Conservation (phyloP, 371 early-diverging fungal genomes). For the Mucor lusitanicus region DNA sequence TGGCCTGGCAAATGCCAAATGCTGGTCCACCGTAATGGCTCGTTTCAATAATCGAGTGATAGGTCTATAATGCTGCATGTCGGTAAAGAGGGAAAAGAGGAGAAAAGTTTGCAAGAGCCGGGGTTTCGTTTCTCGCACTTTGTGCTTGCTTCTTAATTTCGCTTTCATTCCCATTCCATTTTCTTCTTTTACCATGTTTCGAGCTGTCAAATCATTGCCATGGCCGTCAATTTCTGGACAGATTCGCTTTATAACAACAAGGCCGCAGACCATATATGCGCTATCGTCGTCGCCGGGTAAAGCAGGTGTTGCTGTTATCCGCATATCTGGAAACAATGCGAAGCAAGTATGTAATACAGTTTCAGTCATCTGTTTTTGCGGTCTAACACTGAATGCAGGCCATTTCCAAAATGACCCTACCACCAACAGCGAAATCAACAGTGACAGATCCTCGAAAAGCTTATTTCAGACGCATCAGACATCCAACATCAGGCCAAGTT, state of each 20-base stretch:
- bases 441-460: constrained; percentile 52
- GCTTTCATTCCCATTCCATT: not conserved
- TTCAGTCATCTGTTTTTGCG: not conserved
- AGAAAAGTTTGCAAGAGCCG: constrained; percentile 1
- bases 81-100: not conserved
- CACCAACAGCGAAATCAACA: constrained; percentile 7
- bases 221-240: not conserved
- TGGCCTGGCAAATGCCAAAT: not conserved
- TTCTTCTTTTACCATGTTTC: not conserved
- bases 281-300: constrained; percentile 77
- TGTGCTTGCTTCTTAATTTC: not conserved
- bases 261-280: constrained; percentile 70
- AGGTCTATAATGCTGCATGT: constrained; percentile 8
- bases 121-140: not conserved
- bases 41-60: not conserved
- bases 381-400: not conserved
- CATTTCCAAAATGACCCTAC: constrained; percentile 17
- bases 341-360: constrained; percentile 35
- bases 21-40: not conserved
- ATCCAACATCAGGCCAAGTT: constrained; percentile 49
- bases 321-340: constrained; percentile 70
- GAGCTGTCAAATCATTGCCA: not conserved
- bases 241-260: not conserved
- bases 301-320: constrained; percentile 80
- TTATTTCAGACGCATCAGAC: constrained; percentile 48